These are phyloP conservation scores for Glomus cerebriforme DNA, from an alignment of 192 early-diverging fungal genomes.

Conservation along the genomic window DNA sequence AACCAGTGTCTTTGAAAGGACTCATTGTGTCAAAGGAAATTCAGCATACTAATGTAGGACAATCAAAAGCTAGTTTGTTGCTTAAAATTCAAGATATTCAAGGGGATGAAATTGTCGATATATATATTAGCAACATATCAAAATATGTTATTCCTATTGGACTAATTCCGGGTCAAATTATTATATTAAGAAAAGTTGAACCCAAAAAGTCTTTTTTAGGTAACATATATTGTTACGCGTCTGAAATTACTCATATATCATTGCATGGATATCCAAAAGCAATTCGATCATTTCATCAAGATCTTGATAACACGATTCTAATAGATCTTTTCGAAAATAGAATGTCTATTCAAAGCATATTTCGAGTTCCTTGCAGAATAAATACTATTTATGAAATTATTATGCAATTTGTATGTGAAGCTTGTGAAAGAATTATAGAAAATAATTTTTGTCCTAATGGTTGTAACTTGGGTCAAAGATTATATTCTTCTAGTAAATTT, in stretches of 20 bases:
- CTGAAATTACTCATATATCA: neutral
- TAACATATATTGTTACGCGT: neutral
- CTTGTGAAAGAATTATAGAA: neutral
- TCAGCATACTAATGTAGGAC: neutral
- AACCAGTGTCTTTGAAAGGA: neutral
- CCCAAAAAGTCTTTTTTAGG: neutral
- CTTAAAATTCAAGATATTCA: neutral
- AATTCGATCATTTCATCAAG: neutral
- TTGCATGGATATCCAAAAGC: neutral
- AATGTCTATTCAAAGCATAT: neutral
- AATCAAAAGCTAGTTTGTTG: neutral
- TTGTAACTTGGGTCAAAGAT: neutral
- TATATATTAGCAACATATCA: neutral
- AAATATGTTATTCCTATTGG: conserved; percentile 1
- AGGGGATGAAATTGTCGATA: neutral
- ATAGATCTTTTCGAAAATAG: neutral
- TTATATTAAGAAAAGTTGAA: neutral
- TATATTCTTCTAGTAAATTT: neutral
- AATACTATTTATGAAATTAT: neutral
- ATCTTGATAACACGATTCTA: neutral
- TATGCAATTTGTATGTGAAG: neutral
- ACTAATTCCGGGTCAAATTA: neutral
- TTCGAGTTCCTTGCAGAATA: conserved; percentile 8
- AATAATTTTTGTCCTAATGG: neutral
- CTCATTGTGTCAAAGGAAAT: neutral